A percentile compares a stretch with the other conserved stretches of the same genome.
Evolutionary conservation across 148 eudicot species (phyloP).

Genomic region (Heliosperma pusillum): DNA sequence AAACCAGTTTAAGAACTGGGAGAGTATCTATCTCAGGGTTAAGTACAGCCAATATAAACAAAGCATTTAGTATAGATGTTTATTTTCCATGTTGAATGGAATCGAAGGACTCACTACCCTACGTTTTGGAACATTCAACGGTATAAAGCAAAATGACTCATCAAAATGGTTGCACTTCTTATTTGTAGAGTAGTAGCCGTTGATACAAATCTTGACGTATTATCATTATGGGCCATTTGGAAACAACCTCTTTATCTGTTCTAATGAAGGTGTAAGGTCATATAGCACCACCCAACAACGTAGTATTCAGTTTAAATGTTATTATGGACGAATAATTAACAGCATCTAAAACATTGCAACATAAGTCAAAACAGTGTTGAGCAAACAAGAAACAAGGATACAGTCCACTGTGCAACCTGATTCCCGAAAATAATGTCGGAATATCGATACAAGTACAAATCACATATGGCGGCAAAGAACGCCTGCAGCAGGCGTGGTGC

Average conservation of each 20-base stretch:
- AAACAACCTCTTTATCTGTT: too few species aligned
- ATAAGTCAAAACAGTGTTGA: background rate
- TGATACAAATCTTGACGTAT: too few species aligned
- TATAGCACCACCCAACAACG: background rate
- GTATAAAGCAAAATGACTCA: too few species aligned
- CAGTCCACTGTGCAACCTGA: conserved; percentile 78
- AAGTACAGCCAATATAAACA: conserved; percentile 35
- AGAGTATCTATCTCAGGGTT: conserved; percentile 64
- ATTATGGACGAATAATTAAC: background rate
- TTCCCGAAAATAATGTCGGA: conserved; percentile 53
- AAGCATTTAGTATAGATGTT: too few species aligned
- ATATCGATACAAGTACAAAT: conserved; percentile 73
- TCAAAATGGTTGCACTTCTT: too few species aligned
- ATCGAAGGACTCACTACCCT: too few species aligned
- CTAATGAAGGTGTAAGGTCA: too few species aligned
- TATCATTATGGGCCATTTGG: too few species aligned
- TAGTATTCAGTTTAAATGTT: background rate
- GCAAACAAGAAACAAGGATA: conserved; percentile 52
- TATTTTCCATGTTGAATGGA: too few species aligned
- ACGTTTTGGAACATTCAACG: too few species aligned
- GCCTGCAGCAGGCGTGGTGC: conserved; percentile 81
- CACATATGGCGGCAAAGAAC: conserved; percentile 76
- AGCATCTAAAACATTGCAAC: conserved; percentile 6
- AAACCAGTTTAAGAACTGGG: conserved; percentile 88
- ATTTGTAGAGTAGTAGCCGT: too few species aligned